Percentiles rank a stretch among this genome's conserved stretches.
phyloP scores from a whole-genome alignment of 805 yeast genomes.

The Hemisphaericaspora nanyangensis region DNA sequence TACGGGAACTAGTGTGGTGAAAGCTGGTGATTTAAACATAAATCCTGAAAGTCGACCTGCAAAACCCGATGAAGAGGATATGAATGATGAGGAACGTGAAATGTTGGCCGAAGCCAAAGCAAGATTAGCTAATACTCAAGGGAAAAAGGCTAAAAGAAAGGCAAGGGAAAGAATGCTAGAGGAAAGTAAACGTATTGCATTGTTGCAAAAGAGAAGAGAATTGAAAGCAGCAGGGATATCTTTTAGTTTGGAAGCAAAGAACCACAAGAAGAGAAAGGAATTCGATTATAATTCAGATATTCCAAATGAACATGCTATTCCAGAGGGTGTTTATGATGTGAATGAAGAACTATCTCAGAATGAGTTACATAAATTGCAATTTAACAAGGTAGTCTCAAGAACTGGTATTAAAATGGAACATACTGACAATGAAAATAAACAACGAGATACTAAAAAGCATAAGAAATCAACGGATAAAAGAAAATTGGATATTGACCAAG shows the following conservation, averaged over 20 bases:
- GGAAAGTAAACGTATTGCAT: conserved; percentile 71
- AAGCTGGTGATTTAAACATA: conserved; percentile 58
- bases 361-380: conserved; percentile 31
- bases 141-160: conserved; percentile 90
- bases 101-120: conserved; percentile 95
- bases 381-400: conserved; percentile 40
- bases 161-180: conserved; percentile 79
- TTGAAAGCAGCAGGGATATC: conserved; percentile 75
- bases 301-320: conserved; percentile 71
- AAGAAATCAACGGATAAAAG: conserved; percentile 13
- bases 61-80: conserved; percentile 70
- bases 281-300: conserved; percentile 83
- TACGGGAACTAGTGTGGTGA: conserved; percentile 18
- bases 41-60: conserved; percentile 79
- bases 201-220: conserved; percentile 76
- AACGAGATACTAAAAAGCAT: conserved; percentile 17
- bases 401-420: conserved; percentile 39
- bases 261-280: conserved; percentile 52
- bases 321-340: conserved; percentile 65
- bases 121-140: conserved; percentile 86
- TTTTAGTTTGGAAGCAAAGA: conserved; percentile 46
- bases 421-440: conserved; percentile 17
- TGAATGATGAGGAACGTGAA: conserved; percentile 86
- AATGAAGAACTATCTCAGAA: conserved; percentile 51
- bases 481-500: conserved; percentile 20